phyloP scores from a whole-genome alignment of 345 rosid genomes.

The Anastatica hierochuntica region DNA sequence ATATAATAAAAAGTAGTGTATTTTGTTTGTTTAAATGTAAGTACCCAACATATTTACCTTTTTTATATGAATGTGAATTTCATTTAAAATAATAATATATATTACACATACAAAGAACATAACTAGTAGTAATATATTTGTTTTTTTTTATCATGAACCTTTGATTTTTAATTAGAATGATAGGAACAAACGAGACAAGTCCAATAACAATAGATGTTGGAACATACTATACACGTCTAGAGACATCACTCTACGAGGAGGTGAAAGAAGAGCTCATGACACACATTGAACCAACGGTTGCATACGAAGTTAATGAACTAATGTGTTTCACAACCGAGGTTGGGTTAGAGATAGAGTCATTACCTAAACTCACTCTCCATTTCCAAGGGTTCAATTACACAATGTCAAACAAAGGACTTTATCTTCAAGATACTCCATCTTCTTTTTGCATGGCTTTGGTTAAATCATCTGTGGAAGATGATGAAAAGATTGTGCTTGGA shows the following conservation, averaged over 20 bases:
- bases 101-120: too few relatives aligned
- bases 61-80: too few relatives aligned
- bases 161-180: neutral
- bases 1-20: too few relatives aligned
- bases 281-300: constrained; percentile 20
- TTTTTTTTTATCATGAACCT: neutral
- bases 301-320: constrained; percentile 19
- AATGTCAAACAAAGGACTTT: constrained; percentile 24
- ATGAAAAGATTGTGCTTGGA: constrained; percentile 19
- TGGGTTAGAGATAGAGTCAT: constrained; percentile 15
- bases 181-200: constrained; percentile 12
- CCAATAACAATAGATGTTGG: constrained; percentile 22
- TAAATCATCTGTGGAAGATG: constrained; percentile 12
- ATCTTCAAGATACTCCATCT: constrained; percentile 20
- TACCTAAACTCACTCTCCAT: constrained; percentile 19
- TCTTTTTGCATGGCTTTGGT: constrained; percentile 24
- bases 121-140: too few relatives aligned
- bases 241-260: constrained; percentile 18
- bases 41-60: too few relatives aligned
- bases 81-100: too few relatives aligned
- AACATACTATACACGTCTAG: constrained; percentile 22
- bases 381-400: constrained; percentile 17
- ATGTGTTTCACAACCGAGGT: constrained; percentile 22
- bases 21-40: too few relatives aligned
- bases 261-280: constrained; percentile 14